Evolutionary conservation across 345 rosid genomes (phyloP).

Genomic region (Capsella bursapastoris): DNA sequence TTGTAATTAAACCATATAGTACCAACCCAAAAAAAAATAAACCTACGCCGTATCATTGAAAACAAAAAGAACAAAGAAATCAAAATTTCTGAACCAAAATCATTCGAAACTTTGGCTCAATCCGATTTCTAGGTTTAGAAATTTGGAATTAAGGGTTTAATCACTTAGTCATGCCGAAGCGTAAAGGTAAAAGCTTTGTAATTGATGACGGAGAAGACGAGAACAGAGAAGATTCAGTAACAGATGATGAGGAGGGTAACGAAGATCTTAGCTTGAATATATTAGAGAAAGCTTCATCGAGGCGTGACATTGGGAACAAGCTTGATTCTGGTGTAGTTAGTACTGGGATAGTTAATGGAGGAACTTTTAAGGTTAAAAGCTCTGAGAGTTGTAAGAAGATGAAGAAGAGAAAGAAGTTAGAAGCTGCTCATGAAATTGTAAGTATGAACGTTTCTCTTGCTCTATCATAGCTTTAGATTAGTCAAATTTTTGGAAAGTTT

Average conservation of each 20-base stretch:
- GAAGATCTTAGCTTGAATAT: conserved; percentile 83
- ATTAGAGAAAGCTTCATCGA: conserved; percentile 68
- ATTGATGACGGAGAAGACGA: conserved; percentile 44
- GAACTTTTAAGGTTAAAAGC: conserved; percentile 15
- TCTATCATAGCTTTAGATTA: not conserved
- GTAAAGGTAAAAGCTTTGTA: not conserved
- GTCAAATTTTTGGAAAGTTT: conserved; percentile 9
- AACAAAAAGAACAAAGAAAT: too few species aligned
- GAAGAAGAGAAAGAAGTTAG: conserved; percentile 36
- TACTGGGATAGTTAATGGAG: conserved; percentile 38
- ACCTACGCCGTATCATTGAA: too few species aligned
- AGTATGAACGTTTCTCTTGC: conserved; percentile 38
- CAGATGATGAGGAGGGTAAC: conserved; percentile 62
- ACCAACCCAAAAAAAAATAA: too few species aligned
- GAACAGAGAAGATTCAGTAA: conserved; percentile 42
- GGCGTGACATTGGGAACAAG: conserved; percentile 34
- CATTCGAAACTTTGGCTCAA: not conserved
- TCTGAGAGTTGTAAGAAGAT: conserved; percentile 30
- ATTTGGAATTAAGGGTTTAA: too few species aligned
- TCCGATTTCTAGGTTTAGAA: conserved; percentile 4
- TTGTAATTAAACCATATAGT: too few species aligned
- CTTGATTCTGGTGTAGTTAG: conserved; percentile 37
- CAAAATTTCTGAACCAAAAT: too few species aligned
- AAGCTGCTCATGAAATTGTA: conserved; percentile 43
- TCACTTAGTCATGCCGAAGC: conserved; percentile 21